Base-by-base conservation (phyloP, 2,329 filamentous ascomycete genomes). In the Xylariaceae sp. region DNA sequence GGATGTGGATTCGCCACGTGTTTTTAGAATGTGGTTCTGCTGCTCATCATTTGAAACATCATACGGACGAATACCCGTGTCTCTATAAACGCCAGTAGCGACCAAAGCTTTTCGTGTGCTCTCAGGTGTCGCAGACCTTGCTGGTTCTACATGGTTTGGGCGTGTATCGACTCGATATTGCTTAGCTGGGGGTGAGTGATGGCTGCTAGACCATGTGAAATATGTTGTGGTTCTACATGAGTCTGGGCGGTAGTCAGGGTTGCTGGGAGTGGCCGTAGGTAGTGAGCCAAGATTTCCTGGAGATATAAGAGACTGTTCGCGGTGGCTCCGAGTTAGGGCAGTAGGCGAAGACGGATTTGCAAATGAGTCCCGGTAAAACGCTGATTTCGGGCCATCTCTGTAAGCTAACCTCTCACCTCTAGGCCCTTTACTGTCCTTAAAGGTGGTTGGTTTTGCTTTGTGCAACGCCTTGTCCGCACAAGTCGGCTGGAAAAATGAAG, bases 401-500 rank as follows among this genome's bases (percentile, higher is more conserved):
- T n/a, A 12, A 19, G 28, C 17, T 24, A 8, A 26, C 6, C 12
- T 36, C n/a, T 49, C 28, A 23, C 41, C 21, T 40, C 31, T 4
- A 12, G 14, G 8, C 5, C 34, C 34, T 40, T 56, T 23, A 14
- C 17, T 36, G 31, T 36, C 39, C 23, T 29, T 36, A 31, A 39
- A n/a, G 60, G 53, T 34, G n/a, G 17, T 17, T 49, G 5, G 26
- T 21, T 21, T 52, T 48, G 44, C n/a, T n/a, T 60, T 54, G 12
- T 16, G 46, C 28, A 9, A 24, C 37, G 54, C 53, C 33, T 16
- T 21, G 34, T 62, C 46, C 9, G 47, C 9, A 47, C 53, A 53
- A 26, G 52, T 40, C 16, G 67, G 65, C 17, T 63, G 57, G 47
- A 78, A 78, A 53, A 76, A 76, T 0, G 71, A 69, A 11, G 71